phyloP scores from a whole-genome alignment of 75 land plant species.

The Pseudotsuga menziesii region DNA sequence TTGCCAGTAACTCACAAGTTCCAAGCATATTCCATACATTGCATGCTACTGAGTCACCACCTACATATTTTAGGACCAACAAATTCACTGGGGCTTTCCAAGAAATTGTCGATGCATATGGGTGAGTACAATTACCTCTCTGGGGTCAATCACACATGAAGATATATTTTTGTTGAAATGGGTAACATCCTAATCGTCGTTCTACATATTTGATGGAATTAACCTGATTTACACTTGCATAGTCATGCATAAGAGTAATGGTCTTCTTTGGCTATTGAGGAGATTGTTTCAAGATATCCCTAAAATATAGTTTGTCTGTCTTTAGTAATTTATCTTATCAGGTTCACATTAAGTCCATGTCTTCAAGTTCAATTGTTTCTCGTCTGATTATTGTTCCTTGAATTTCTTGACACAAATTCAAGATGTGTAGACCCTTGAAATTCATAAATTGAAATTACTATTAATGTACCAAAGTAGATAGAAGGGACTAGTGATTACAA shows the following conservation, averaged over 20 bases:
- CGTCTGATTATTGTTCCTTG: neutral
- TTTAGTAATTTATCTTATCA: neutral
- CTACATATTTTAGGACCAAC: slow-evolving; percentile 92
- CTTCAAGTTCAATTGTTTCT: no score
- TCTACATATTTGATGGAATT: neutral
- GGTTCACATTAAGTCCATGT: no score
- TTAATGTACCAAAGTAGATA: no score
- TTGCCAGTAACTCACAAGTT: slow-evolving; percentile 94
- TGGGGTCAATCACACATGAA: neutral
- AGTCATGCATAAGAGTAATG: neutral
- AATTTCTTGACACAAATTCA: neutral
- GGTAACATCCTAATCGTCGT: neutral
- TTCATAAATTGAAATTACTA: no score
- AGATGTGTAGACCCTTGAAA: neutral
- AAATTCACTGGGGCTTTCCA: slow-evolving; percentile 85
- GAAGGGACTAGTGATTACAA: no score
- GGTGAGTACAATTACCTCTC: slow-evolving; percentile 39
- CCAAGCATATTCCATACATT: slow-evolving; percentile 86
- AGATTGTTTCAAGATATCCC: neutral
- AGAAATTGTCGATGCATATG: slow-evolving; percentile 98
- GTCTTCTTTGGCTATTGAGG: neutral
- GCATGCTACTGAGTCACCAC: slow-evolving; percentile 81
- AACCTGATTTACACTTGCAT: neutral
- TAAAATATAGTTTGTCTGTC: neutral
- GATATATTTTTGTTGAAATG: neutral